These are phyloP conservation scores for Corylus americana DNA, from an alignment of 306 rosid species.

Conservation along the genomic window DNA sequence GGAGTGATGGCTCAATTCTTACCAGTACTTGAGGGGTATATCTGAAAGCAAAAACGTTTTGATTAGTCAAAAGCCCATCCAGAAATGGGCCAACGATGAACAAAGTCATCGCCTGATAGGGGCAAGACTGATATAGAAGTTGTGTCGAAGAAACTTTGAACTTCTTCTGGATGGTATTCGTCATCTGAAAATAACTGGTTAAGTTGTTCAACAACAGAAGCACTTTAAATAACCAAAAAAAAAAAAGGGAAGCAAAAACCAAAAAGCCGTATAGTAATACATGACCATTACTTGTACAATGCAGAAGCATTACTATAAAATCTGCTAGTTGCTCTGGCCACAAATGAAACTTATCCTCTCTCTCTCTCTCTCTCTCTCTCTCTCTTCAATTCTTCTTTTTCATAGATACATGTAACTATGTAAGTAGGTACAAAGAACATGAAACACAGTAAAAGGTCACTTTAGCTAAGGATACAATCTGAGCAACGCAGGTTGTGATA, in stretches of 20 bases:
- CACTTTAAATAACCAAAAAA: neutral
- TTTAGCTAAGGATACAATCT: constrained; percentile 78
- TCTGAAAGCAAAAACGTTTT: constrained; percentile 77
- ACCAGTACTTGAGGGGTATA: constrained; percentile 85
- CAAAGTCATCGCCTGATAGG: constrained; percentile 81
- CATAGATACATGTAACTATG: neutral
- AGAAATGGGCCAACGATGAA: constrained; percentile 79
- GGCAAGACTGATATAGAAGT: constrained; percentile 89
- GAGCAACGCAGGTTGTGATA: constrained; percentile 91
- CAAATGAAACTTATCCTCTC: neutral
- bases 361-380: neutral
- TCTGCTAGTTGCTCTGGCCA: neutral
- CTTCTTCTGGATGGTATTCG: constrained; percentile 92
- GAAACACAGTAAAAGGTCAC: neutral
- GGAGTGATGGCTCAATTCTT: constrained; percentile 28
- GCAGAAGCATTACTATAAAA: neutral
- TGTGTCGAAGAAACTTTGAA: constrained; percentile 92
- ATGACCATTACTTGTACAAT: neutral
- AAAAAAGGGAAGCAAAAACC: neutral
- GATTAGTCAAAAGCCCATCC: constrained; percentile 69
- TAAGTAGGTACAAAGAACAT: neutral
- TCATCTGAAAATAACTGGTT: constrained; percentile 71
- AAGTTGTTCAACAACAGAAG: constrained; percentile 43
- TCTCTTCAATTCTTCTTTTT: neutral
- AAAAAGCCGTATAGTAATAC: neutral